Evolutionary conservation across 2,329 filamentous ascomycete species (phyloP).

Genomic region (Rhexocercosporidium sp.): DNA sequence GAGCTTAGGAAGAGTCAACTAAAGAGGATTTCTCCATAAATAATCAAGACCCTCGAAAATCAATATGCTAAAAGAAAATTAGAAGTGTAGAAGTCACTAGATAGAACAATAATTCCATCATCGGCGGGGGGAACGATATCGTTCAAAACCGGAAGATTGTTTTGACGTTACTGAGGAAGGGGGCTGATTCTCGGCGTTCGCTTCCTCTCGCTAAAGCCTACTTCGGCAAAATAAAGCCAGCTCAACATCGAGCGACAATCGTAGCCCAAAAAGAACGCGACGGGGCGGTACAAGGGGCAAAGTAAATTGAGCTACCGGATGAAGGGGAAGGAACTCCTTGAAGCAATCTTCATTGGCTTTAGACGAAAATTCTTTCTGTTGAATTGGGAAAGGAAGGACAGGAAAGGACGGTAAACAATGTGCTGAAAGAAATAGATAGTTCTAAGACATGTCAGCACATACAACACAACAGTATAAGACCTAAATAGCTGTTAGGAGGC

Average conservation of each 20-base stretch:
- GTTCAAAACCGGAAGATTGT: not conserved
- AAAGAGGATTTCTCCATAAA: too few relatives aligned
- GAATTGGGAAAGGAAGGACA: not conserved
- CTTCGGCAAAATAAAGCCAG: not conserved
- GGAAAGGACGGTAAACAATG: not conserved
- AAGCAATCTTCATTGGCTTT: not conserved
- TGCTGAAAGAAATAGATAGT: not conserved
- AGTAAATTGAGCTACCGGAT: not conserved
- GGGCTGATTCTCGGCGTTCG: not conserved
- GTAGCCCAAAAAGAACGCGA: not conserved
- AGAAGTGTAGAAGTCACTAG: too few relatives aligned
- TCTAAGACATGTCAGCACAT: not conserved
- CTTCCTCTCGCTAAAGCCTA: not conserved
- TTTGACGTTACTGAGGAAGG: not conserved
- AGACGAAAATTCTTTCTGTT: not conserved
- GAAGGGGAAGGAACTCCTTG: slow-evolving; percentile 1
- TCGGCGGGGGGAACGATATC: too few relatives aligned
- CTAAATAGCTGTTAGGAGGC: not conserved
- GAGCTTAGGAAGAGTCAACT: too few relatives aligned
- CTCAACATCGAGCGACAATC: not conserved
- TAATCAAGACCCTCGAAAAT: too few relatives aligned
- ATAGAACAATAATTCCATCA: too few relatives aligned
- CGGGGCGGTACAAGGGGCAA: not conserved
- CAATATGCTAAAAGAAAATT: too few relatives aligned
- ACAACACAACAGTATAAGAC: not conserved